Evolutionary conservation across 2,329 filamentous ascomycete genomes (phyloP).

Genomic region (Trichophyton simii): DNA sequence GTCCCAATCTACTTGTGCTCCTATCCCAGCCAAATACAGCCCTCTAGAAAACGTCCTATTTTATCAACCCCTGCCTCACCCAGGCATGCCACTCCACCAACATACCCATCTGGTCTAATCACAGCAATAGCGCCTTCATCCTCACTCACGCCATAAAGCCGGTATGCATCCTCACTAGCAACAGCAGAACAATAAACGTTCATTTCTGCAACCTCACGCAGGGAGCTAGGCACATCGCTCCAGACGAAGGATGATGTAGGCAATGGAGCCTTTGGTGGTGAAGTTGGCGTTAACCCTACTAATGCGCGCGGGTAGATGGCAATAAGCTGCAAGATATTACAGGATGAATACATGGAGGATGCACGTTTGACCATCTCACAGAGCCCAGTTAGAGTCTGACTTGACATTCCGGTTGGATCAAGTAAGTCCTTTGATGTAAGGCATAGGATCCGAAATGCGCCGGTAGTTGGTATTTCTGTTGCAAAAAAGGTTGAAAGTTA

Average conservation of each 20-base stretch:
- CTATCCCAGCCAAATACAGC: conserved; percentile 5
- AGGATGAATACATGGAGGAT: neutral
- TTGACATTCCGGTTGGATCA: conserved; percentile 18
- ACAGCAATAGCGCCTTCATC: conserved; percentile 24
- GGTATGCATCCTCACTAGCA: conserved; percentile 21
- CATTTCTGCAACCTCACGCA: conserved; percentile 27
- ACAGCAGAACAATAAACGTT: conserved; percentile 21
- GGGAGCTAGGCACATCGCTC: conserved; percentile 20
- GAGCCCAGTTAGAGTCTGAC: neutral
- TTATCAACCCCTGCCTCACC: conserved; percentile 14
- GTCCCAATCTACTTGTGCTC: neutral
- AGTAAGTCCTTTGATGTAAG: conserved; percentile 26
- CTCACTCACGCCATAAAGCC: conserved; percentile 24
- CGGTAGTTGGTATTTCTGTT: conserved; percentile 27
- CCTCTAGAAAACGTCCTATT: conserved; percentile 19
- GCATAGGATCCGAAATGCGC: conserved; percentile 27
- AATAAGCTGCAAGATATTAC: conserved; percentile 23
- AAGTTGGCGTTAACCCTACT: neutral
- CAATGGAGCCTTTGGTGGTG: neutral
- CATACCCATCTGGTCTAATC: conserved; percentile 31
- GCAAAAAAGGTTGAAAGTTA: neutral
- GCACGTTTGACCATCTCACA: neutral
- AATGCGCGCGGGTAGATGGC: conserved; percentile 23
- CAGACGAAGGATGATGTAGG: conserved; percentile 20
- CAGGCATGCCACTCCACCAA: conserved; percentile 20